Conservation (phyloP, 768 basidiomycete species). For the Lactifluus hygrophoroides region DNA sequence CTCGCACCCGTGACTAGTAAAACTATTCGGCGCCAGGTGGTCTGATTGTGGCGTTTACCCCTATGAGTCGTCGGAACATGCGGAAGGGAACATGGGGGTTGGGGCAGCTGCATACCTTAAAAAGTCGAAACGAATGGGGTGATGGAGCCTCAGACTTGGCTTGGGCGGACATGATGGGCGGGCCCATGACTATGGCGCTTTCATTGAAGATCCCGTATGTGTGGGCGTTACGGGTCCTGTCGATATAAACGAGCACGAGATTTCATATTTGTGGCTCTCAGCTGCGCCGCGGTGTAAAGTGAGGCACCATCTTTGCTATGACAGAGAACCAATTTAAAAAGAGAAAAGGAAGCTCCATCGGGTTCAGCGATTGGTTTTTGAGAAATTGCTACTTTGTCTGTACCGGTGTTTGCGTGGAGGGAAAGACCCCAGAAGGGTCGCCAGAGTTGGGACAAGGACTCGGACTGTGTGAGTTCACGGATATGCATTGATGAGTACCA, state of each 20-base stretch:
- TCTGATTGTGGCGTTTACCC: neutral
- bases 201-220: neutral
- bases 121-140: neutral
- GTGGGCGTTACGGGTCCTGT: neutral
- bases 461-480: neutral
- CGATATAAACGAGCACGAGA: neutral
- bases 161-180: neutral
- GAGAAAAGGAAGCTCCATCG: neutral
- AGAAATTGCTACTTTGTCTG: too few species aligned
- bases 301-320: neutral
- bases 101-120: neutral
- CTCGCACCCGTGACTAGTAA: neutral
- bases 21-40: neutral
- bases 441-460: neutral
- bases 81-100: neutral
- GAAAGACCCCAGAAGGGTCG: too few species aligned
- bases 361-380: too few species aligned
- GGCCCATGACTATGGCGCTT: neutral
- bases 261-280: neutral
- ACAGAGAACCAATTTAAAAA: neutral
- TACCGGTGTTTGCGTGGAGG: too few species aligned
- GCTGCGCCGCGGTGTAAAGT: neutral
- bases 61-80: neutral
- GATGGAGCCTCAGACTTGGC: neutral
- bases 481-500: neutral